phyloP scores from a whole-genome alignment of 1,139 yeast species.

The Debaryomyces psychrophilus region DNA sequence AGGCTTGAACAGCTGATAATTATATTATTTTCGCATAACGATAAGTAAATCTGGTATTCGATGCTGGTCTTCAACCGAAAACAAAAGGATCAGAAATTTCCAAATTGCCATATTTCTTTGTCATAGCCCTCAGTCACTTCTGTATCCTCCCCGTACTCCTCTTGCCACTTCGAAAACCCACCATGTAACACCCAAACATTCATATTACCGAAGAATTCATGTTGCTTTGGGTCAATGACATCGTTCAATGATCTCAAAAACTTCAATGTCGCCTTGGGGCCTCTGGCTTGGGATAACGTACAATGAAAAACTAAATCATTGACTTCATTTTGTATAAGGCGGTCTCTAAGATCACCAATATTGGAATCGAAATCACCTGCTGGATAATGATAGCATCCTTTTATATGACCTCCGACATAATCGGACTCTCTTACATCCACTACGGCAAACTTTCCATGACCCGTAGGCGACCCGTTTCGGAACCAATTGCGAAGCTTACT shows the following conservation, averaged over 20 bases:
- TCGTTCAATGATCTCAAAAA: slow-evolving; percentile 59
- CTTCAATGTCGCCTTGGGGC: slow-evolving; percentile 79
- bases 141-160: slow-evolving; percentile 65
- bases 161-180: slow-evolving; percentile 87
- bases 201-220: slow-evolving; percentile 36
- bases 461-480: slow-evolving; percentile 33
- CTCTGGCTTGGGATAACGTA: slow-evolving; percentile 85
- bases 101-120: slow-evolving; percentile 55
- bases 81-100: background rate
- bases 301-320: slow-evolving; percentile 84
- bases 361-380: slow-evolving; percentile 49
- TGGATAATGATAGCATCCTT: slow-evolving; percentile 63
- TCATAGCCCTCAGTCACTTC: slow-evolving; percentile 69
- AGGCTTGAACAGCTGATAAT: background rate
- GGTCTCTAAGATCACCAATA: slow-evolving; percentile 45
- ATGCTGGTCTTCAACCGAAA: background rate
- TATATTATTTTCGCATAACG: background rate
- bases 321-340: slow-evolving; percentile 34
- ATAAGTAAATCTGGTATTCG: background rate
- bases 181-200: slow-evolving; percentile 76
- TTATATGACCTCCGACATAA: slow-evolving; percentile 68
- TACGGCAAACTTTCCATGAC: slow-evolving; percentile 56
- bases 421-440: slow-evolving; percentile 91
- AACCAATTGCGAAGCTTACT: slow-evolving; percentile 51
- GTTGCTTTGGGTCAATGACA: slow-evolving; percentile 28